Conservation (phyloP, 352 stramenopile genomes). For the Phytopythium helicoides region DNA sequence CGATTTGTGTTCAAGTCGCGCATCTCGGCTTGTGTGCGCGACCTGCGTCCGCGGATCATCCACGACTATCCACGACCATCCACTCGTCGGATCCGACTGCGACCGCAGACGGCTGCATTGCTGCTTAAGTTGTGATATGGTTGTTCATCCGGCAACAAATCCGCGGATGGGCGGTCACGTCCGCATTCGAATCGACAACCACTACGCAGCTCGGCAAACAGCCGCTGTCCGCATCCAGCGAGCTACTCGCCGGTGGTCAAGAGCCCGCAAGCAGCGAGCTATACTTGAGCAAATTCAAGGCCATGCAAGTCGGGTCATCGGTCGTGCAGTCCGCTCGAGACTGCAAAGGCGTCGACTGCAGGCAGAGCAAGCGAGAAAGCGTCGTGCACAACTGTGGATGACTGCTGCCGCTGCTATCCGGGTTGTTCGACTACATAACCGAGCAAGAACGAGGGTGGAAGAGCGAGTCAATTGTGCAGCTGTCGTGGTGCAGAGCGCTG, state of each 20-base stretch:
- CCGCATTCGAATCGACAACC: constrained; percentile 1
- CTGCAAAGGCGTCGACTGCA: too few relatives aligned
- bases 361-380: too few relatives aligned
- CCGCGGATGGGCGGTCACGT: not conserved
- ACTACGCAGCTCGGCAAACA: not conserved
- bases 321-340: too few relatives aligned
- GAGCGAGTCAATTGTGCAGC: not conserved
- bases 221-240: not conserved
- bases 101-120: constrained; percentile 5
- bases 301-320: not conserved
- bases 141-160: not conserved
- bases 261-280: too few relatives aligned
- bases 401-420: too few relatives aligned
- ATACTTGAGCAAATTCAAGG: constrained; percentile 2
- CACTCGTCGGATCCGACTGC: constrained; percentile 13
- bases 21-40: not conserved
- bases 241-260: too few relatives aligned
- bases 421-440: not conserved
- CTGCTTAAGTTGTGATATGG: constrained; percentile 33
- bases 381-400: too few relatives aligned
- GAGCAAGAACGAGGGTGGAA: not conserved
- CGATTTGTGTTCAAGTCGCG: constrained; percentile 21
- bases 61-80: constrained; percentile 32
- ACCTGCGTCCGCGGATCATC: not conserved
- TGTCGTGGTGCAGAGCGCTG: not conserved